Conservation (phyloP, 2,329 filamentous ascomycete species). For the Cyphellophora attinorum region DNA sequence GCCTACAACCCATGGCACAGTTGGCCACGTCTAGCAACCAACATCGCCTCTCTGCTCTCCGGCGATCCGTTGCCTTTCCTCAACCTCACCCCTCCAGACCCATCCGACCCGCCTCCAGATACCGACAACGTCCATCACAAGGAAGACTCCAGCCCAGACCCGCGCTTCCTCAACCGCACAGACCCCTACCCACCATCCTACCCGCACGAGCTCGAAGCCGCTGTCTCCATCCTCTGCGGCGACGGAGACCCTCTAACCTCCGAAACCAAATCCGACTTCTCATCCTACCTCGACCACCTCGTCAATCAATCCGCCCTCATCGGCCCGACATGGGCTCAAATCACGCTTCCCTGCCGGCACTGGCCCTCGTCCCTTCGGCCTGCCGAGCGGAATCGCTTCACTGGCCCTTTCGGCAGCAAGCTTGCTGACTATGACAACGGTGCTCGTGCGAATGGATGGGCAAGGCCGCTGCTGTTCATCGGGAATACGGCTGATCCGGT, state of each 20-base stretch:
- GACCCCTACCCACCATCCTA: conserved; percentile 6
- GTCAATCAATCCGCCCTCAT: conserved; percentile 14
- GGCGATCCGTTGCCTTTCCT: conserved; percentile 26
- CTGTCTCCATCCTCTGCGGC: conserved; percentile 16
- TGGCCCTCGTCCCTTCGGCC: conserved; percentile 22
- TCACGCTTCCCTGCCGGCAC: conserved; percentile 27
- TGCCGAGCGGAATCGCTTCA: conserved; percentile 25
- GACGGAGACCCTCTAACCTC: conserved; percentile 17
- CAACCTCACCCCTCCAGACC: conserved; percentile 25
- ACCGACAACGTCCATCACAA: not conserved
- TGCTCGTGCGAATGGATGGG: conserved; percentile 17
- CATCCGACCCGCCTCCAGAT: conserved; percentile 13
- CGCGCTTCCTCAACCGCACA: conserved; percentile 2
- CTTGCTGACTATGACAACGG: conserved; percentile 15
- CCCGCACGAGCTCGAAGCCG: conserved; percentile 12
- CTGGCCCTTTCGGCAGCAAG: conserved; percentile 21
- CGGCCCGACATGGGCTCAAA: conserved; percentile 25
- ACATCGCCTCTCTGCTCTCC: conserved; percentile 26
- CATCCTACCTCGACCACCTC: conserved; percentile 10
- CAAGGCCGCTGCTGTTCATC: conserved; percentile 48
- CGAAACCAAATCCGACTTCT: conserved; percentile 12
- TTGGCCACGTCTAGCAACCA: conserved; percentile 28
- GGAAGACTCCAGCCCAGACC: not conserved
- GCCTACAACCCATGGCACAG: conserved; percentile 11
- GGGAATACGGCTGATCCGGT: conserved; percentile 51